Conservation (phyloP, 2,329 filamentous ascomycete genomes). For the Phaeosphaeriaceae sp. region DNA sequence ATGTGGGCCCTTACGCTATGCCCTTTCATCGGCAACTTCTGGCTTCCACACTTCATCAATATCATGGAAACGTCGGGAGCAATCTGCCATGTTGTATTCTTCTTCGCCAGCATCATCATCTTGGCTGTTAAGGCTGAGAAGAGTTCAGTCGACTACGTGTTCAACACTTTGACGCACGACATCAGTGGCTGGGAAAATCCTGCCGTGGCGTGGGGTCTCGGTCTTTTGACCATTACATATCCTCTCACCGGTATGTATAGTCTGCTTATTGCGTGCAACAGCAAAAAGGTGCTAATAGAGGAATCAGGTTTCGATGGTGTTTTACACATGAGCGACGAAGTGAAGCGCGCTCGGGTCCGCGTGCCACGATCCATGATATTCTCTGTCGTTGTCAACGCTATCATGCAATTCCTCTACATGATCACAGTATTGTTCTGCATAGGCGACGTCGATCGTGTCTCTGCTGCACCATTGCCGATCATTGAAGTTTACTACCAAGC, state of each 20-base stretch:
- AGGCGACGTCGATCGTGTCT: not conserved
- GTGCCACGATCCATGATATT: not conserved
- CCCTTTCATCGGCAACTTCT: too few relatives aligned
- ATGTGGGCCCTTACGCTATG: constrained; percentile 50
- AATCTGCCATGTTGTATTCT: not conserved
- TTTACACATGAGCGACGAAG: not conserved
- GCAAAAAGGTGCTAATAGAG: too few relatives aligned
- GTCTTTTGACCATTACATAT: not conserved
- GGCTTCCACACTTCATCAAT: too few relatives aligned
- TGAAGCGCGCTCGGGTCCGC: not conserved
- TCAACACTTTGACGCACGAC: not conserved
- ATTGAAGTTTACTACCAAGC: not conserved
- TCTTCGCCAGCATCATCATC: not conserved
- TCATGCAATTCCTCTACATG: not conserved
- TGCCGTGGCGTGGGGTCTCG: not conserved
- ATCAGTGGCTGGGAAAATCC: not conserved
- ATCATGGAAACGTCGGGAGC: too few relatives aligned
- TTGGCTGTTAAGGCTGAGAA: not conserved
- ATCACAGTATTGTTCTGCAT: not conserved
- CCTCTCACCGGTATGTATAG: not conserved
- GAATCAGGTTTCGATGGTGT: not conserved
- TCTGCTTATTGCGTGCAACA: too few relatives aligned
- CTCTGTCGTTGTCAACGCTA: not conserved
- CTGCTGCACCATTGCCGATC: not conserved
- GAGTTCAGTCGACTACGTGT: not conserved